Evolutionary conservation across 805 yeast species (phyloP), one percentile per base, ranked within the genome.

Genomic region (Metschnikowia noctiluminum): DNA sequence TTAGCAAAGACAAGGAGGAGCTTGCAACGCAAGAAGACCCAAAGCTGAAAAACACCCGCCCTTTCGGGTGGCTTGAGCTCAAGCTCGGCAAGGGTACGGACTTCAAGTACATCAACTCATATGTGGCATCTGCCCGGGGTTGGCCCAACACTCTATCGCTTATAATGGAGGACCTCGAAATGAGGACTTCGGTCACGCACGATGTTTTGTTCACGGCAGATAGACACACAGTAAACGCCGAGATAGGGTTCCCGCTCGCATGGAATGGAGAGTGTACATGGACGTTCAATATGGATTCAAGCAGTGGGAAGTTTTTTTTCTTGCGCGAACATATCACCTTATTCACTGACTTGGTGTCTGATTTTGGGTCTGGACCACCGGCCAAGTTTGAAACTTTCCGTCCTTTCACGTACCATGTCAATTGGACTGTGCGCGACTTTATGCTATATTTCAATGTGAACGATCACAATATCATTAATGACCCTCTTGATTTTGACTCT

Each of bases 31-130:
- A 44, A 13, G 50, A 48, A 6, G 51, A 43, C 40, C 38, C 44
- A 9, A 43, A 48, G 43, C 50, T 47, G 21, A 54, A 48, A 28
- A 44, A 42, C 41, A 50, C 53, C 7, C 55, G 61, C 21, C 86
- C 96, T 1, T 94, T 86, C 70, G 98, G 97, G 0, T 94, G 99
- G 99, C 52, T 94, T 3, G 97, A 92, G 59, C 46, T 89, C 15
- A 84, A 83, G 51, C 66, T 84, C 38, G 74, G 73, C 2, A 69
- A 71, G 14, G 81, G 77, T 0, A 78, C 96, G 0, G 71, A 73
- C 0, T 58, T 85, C 0, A 60, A 72, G 2, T 63, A 71, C 11
- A 70, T 67, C 14, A 66, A 78, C 1, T 80, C 86, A 0, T 73
- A 80, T 52, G 66, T 81, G 7, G 80, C 94, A 0, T 68, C 78